Evolutionary conservation across 2,329 filamentous ascomycete genomes (phyloP).

Genomic region (Fusarium pilosicola): DNA sequence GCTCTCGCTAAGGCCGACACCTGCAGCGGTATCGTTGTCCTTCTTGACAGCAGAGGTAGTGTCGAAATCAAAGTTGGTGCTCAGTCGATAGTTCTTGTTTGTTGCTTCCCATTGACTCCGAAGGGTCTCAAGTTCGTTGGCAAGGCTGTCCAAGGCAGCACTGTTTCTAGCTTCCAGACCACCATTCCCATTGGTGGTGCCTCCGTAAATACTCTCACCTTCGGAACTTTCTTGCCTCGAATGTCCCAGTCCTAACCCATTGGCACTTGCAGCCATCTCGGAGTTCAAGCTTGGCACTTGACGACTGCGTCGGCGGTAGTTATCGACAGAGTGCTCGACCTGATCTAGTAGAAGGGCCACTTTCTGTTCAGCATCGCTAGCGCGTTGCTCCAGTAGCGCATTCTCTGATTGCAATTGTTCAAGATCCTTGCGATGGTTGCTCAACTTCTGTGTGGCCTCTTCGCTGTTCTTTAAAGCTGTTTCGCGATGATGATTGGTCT

Average conservation of each 20-base stretch:
- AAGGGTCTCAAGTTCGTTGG: slow-evolving; percentile 89
- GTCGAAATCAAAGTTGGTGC: slow-evolving; percentile 90
- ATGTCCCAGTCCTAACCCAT: slow-evolving; percentile 55
- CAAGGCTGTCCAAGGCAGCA: slow-evolving; percentile 85
- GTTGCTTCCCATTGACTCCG: slow-evolving; percentile 95
- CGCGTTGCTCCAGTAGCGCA: slow-evolving; percentile 80
- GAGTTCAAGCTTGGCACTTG: slow-evolving; percentile 64
- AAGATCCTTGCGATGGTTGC: slow-evolving; percentile 71
- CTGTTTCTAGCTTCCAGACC: slow-evolving; percentile 63
- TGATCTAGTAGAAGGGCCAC: slow-evolving; percentile 94
- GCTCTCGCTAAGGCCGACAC: slow-evolving; percentile 71
- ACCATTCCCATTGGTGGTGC: slow-evolving; percentile 45
- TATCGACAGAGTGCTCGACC: slow-evolving; percentile 92
- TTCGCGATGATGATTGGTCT: slow-evolving; percentile 75
- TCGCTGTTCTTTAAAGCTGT: slow-evolving; percentile 66
- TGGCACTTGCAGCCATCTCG: slow-evolving; percentile 50
- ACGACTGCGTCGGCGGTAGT: slow-evolving; percentile 83
- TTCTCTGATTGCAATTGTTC: slow-evolving; percentile 89
- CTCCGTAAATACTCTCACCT: slow-evolving; percentile 70
- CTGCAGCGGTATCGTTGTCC: slow-evolving; percentile 54
- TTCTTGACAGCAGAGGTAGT: slow-evolving; percentile 52
- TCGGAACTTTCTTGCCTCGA: slow-evolving; percentile 67
- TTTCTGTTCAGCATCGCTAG: slow-evolving; percentile 89
- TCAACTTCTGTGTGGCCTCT: slow-evolving; percentile 66
- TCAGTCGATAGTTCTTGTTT: slow-evolving; percentile 93